These are phyloP conservation scores for Flaveria ramosissima DNA, from an alignment of 129 eudicot species.

Conservation along the genomic window DNA sequence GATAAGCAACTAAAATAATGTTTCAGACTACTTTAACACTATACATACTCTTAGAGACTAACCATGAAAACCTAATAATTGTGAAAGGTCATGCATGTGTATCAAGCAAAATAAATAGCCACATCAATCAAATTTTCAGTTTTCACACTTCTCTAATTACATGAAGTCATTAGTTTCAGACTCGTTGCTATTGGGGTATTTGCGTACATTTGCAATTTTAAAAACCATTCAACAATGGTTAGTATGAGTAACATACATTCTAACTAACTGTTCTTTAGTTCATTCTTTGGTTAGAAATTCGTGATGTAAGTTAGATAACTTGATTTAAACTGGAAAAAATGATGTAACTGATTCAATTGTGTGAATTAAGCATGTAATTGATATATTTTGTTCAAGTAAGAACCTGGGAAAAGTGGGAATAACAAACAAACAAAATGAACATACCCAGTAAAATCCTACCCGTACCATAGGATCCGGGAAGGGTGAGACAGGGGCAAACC, in stretches of 20 bases:
- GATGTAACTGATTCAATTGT: neutral
- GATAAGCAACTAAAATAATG: neutral
- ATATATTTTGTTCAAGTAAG: neutral
- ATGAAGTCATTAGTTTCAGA: neutral
- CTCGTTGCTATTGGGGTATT: neutral
- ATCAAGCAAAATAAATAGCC: slow-evolving; percentile 3
- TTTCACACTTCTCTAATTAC: neutral
- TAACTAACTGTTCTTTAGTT: neutral
- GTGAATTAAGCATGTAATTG: neutral
- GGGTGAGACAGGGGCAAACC: too few relatives aligned
- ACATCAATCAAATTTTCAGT: neutral
- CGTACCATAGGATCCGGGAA: too few relatives aligned
- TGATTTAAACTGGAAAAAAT: neutral
- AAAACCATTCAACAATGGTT: neutral
- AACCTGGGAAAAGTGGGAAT: neutral
- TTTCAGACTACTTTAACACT: neutral
- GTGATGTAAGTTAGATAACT: neutral
- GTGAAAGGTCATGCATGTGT: neutral
- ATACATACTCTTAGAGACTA: neutral
- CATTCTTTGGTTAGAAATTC: neutral
- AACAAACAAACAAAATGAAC: too few relatives aligned
- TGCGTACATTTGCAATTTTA: neutral
- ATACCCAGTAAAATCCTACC: too few relatives aligned
- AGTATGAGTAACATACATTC: neutral
- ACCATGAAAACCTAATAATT: neutral